These are phyloP conservation scores for Blastocystis sp. DNA, from an alignment of 352 stramenopile genomes.

Conservation along the genomic window DNA sequence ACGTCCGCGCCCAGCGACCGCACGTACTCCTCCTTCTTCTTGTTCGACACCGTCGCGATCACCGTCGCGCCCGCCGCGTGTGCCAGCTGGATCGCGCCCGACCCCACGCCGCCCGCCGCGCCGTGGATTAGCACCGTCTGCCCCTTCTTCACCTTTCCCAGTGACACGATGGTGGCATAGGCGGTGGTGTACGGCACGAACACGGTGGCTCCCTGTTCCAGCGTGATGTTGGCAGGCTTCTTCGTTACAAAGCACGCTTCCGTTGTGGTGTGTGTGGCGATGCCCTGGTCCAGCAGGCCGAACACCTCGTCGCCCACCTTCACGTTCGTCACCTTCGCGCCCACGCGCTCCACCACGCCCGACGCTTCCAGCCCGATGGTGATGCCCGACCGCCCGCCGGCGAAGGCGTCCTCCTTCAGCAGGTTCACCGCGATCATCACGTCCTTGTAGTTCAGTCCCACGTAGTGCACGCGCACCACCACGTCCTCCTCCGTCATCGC, in stretches of 20 bases:
- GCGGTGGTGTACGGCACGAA: conserved; percentile 66
- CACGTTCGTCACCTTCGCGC: conserved; percentile 59
- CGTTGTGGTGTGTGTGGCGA: conserved; percentile 37
- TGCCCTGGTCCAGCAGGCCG: conserved; percentile 37
- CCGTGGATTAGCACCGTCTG: conserved; percentile 59
- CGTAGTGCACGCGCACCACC: conserved; percentile 29
- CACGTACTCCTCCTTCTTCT: conserved; percentile 69
- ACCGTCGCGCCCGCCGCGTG: conserved; percentile 43
- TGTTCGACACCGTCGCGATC: conserved; percentile 64
- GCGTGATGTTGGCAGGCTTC: conserved; percentile 49
- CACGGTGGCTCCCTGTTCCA: conserved; percentile 34
- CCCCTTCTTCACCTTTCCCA: conserved; percentile 40
- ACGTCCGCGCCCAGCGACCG: conserved; percentile 28
- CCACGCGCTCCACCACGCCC: conserved; percentile 49
- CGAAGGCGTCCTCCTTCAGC: conserved; percentile 67
- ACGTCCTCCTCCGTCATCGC: conserved; percentile 52
- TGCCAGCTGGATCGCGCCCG: conserved; percentile 54
- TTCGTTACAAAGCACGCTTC: conserved; percentile 11
- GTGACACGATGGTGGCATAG: conserved; percentile 48
- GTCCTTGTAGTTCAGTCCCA: conserved; percentile 69
- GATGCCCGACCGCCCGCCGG: conserved; percentile 49
- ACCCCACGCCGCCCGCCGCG: conserved; percentile 61
- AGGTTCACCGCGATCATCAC: conserved; percentile 64
- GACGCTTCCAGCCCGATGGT: conserved; percentile 56
- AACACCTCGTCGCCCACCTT: conserved; percentile 61